phyloP scores from a whole-genome alignment of 1,284 basidiomycete species.

The Veloboletus limbatus region DNA sequence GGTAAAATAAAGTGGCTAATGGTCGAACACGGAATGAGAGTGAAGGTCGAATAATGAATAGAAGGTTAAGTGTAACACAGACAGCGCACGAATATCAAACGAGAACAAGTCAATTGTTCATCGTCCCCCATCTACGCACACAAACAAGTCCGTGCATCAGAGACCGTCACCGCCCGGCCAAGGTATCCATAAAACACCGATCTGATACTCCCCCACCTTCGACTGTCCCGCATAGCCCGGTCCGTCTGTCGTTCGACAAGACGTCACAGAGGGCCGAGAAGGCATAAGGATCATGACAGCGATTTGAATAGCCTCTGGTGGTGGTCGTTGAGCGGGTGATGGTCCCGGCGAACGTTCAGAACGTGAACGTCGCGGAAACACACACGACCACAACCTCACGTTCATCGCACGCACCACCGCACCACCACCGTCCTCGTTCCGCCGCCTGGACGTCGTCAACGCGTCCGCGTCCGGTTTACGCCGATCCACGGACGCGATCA shows the following conservation, averaged over 20 bases:
- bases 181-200: slow-evolving; percentile 30
- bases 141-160: neutral
- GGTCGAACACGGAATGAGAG: neutral
- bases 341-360: slow-evolving; percentile 5
- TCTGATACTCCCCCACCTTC: slow-evolving; percentile 28
- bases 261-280: slow-evolving; percentile 1
- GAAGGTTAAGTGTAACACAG: no score
- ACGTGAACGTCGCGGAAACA: slow-evolving; percentile 6
- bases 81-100: neutral
- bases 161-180: slow-evolving; percentile 22
- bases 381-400: slow-evolving; percentile 8
- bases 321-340: slow-evolving; percentile 5
- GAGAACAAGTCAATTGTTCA: neutral
- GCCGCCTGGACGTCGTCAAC: neutral
- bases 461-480: slow-evolving; percentile 27
- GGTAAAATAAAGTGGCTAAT: neutral
- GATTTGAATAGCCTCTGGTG: slow-evolving; percentile 28
- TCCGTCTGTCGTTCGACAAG: neutral
- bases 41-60: no score
- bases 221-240: slow-evolving; percentile 12
- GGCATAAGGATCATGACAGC: slow-evolving; percentile 37
- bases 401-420: slow-evolving; percentile 53
- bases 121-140: neutral
- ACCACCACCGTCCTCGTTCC: neutral
- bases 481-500: neutral